phyloP scores from a whole-genome alignment of 257 asterid genomes.

The Salvia miltiorrhiza region DNA sequence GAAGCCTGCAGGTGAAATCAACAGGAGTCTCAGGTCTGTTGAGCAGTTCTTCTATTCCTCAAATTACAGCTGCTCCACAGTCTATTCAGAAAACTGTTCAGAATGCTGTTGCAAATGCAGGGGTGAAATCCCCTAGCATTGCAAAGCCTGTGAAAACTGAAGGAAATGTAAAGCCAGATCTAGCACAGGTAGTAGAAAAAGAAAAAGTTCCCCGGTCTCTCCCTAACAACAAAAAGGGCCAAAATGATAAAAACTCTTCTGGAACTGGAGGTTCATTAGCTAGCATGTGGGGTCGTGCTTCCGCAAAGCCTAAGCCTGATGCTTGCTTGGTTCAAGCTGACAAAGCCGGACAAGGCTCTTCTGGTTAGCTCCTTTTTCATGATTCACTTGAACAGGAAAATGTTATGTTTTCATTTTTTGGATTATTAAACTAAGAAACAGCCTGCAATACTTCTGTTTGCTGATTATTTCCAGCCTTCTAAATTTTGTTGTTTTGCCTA shows the following conservation, averaged over 20 bases:
- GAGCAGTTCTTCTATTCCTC: slow-evolving; percentile 30
- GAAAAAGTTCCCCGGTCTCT: slow-evolving; percentile 46
- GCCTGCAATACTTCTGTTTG: background rate
- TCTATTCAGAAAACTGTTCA: slow-evolving; percentile 44
- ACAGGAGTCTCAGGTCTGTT: slow-evolving; percentile 41
- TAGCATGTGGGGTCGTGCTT: slow-evolving; percentile 91
- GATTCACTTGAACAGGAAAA: slow-evolving; percentile 1
- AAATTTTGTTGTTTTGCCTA: slow-evolving; percentile 10
- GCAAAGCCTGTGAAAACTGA: slow-evolving; percentile 46
- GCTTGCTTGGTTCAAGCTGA: slow-evolving; percentile 37
- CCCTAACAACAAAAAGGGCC: slow-evolving; percentile 48
- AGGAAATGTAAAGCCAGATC: slow-evolving; percentile 31
- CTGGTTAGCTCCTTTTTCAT: slow-evolving; percentile 49
- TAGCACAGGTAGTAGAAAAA: slow-evolving; percentile 39
- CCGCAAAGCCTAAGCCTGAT: slow-evolving; percentile 57
- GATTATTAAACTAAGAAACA: background rate
- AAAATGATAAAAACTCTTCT: slow-evolving; percentile 54
- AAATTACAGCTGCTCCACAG: slow-evolving; percentile 30
- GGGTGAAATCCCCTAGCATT: slow-evolving; percentile 32
- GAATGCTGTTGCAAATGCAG: slow-evolving; percentile 36
- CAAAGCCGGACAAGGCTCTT: slow-evolving; percentile 36
- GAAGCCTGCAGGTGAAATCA: slow-evolving; percentile 42
- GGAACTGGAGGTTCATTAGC: slow-evolving; percentile 67
- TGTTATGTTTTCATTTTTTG: background rate
- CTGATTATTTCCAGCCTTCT: slow-evolving; percentile 16